Percentiles rank a stretch among this genome's conserved stretches.
phyloP scores from a whole-genome alignment of 2,329 filamentous ascomycete species.

The Arthroderma uncinatum region DNA sequence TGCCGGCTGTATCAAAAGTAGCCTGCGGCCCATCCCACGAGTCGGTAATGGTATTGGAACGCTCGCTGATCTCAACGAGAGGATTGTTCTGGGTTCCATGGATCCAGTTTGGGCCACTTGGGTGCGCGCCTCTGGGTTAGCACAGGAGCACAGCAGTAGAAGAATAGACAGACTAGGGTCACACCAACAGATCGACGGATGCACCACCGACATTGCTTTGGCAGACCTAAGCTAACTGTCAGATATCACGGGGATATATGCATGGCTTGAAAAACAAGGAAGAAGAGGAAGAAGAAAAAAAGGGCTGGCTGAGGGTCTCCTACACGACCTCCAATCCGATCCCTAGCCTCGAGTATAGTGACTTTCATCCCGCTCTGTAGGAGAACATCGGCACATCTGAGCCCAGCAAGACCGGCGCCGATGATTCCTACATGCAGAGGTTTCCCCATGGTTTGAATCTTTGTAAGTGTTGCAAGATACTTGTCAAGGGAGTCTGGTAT shows the following conservation, averaged over 20 bases:
- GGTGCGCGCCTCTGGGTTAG: background rate
- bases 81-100: slow-evolving; percentile 51
- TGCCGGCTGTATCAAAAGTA: slow-evolving; percentile 40
- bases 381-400: slow-evolving; percentile 49
- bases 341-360: slow-evolving; percentile 49
- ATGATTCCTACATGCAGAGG: slow-evolving; percentile 46
- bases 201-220: slow-evolving; percentile 40
- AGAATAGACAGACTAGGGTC: background rate
- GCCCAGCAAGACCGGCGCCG: slow-evolving; percentile 49
- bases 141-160: background rate
- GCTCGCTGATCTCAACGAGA: slow-evolving; percentile 45
- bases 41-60: slow-evolving; percentile 41
- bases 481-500: slow-evolving; percentile 5
- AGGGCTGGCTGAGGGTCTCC: slow-evolving; percentile 10
- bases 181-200: slow-evolving; percentile 46
- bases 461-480: background rate
- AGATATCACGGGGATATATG: slow-evolving; percentile 16
- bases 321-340: slow-evolving; percentile 49
- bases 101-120: slow-evolving; percentile 54
- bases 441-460: slow-evolving; percentile 24
- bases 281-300: slow-evolving; percentile 4
- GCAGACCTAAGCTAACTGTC: slow-evolving; percentile 32
- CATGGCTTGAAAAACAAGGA: background rate
- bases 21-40: slow-evolving; percentile 43
- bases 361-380: slow-evolving; percentile 45